phyloP scores from a whole-genome alignment of 768 basidiomycete genomes.

The Pisolithus sp. region DNA sequence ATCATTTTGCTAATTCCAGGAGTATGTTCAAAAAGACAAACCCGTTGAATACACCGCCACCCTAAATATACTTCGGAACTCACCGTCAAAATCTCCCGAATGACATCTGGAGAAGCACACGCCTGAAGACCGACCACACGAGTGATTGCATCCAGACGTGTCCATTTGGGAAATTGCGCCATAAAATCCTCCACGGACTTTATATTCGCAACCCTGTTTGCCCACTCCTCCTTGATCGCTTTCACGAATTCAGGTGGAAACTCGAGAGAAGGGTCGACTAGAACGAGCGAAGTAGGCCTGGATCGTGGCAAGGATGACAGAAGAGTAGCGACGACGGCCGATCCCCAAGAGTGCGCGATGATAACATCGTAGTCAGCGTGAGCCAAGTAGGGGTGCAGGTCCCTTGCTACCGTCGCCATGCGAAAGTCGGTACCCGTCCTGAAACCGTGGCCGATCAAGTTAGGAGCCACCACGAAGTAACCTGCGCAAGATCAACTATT shows the following conservation, averaged over 20 bases:
- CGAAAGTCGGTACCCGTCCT: conserved; percentile 10
- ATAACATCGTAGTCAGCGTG: neutral
- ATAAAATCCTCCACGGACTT: conserved; percentile 5
- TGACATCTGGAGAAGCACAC: conserved; percentile 2
- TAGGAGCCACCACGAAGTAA: conserved; percentile 19
- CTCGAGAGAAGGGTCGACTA: conserved; percentile 8
- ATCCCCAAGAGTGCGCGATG: conserved; percentile 7
- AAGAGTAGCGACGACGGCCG: neutral
- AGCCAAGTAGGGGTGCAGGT: conserved; percentile 15
- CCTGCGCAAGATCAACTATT: conserved; percentile 7
- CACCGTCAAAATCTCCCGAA: conserved; percentile 6
- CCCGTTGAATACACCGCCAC: no score
- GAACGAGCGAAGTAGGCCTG: neutral
- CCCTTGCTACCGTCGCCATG: conserved; percentile 7
- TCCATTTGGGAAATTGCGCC: conserved; percentile 12
- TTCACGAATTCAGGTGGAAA: conserved; percentile 1
- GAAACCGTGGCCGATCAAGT: conserved; percentile 13
- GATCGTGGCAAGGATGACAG: neutral
- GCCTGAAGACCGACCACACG: conserved; percentile 7
- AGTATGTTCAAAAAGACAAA: neutral
- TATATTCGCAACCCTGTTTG: neutral
- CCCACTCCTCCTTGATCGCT: neutral
- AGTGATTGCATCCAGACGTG: conserved; percentile 7
- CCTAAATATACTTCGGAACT: neutral
- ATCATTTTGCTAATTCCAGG: conserved; percentile 6